Evolutionary conservation across 177 flowering plant species (phyloP), one percentile per base, ranked within the genome.

Genomic region (Vitis hybrid): DNA sequence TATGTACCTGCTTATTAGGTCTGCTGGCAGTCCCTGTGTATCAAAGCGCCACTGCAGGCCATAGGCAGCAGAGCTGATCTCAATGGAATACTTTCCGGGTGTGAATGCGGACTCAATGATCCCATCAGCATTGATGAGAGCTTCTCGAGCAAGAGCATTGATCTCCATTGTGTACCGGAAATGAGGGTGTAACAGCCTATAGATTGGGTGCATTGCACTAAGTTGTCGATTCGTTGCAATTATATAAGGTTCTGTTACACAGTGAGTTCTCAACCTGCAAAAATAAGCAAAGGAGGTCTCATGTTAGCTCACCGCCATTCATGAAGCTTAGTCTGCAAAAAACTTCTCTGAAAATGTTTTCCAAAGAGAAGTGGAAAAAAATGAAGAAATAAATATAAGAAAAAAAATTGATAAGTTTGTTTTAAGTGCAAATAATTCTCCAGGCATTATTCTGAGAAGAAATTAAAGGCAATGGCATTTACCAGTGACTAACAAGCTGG

Each of bases 401-500:
- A 39, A 39, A 39, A 39, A 5, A 39, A 39, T 39, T 5, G 45
- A 39, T 26, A 39, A 39, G 45, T 26, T 26, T 26, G 29, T 26
- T 26, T 26, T 26, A 26, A 26, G 29, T 26, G 29, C 29, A 26
- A 26, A 26, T 26, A 26, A 26, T 26, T 26, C 29, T 26, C 29
- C 29, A 26, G 29, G 4, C 29, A 26, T 26, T 3, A 39, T 5
- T 5, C 8, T 39, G 8, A 39, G 7, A 39, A 39, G 45, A 39
- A 39, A 39, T 39, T 0, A 39, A 7, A 39, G 45, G 45, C 45
- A 39, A 33, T 11, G 55, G 31, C 39, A 48, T 50, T 19, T 81
- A 85, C 90, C 90, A 86, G 72, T 86, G 90, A 63, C 62, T 70
- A 19, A 80, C 53, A 45, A 87, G 87, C 60, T 85, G 83, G 68